Base-by-base conservation (phyloP, 2,329 filamentous ascomycete genomes). In the Ophiosphaerella narmari region DNA sequence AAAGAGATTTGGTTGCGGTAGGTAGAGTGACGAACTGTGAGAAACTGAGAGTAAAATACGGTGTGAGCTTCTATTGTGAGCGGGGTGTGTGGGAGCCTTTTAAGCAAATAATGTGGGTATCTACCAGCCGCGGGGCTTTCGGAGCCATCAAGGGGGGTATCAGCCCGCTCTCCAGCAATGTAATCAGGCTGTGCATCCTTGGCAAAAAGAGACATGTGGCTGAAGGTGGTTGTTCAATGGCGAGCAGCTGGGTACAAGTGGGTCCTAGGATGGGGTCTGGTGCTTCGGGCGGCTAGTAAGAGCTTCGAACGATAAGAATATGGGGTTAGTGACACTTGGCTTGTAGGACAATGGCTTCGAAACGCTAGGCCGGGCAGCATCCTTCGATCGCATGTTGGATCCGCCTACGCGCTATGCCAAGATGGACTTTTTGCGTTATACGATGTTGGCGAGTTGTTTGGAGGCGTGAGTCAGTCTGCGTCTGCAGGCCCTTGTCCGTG, bases 251-350 rank as follows among this genome's bases (percentile, higher is more conserved):
- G 42, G 50, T 50, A 65, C 62, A 68, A 66, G 64, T 62, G 66
- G 65, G 55, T 54, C 35, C 34, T 33, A 36, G 31, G 45, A 50
- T n/a, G 57, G 62, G 58, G 54, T 50, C 33, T 55, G 56, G 54
- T 56, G 52, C 59, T 54, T 55, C 47, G 58, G 55, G 50, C 60
- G 61, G 57, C 48, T 66, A 65, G 59, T 34, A 56, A 41, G 52
- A 50, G 42, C 49, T 58, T 55, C 53, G 54, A 48, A 26, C 48
- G 41, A 50, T 52, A 57, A 50, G 50, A 54, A 37, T 8, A 50
- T 44, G 48, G 46, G 42, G 42, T 54, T 60, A 61, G 53, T 54
- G 52, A 50, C 26, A 43, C 63, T 68, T 68, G 63, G 63, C 64
- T 42, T 43, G 58, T 55, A 62, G 50, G 49, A 63, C 36, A 43